A percentile compares a stretch with the other conserved stretches of the same genome.
Evolutionary conservation across 1,284 basidiomycete genomes (phyloP).

Genomic region (Rugosomyces carneus): DNA sequence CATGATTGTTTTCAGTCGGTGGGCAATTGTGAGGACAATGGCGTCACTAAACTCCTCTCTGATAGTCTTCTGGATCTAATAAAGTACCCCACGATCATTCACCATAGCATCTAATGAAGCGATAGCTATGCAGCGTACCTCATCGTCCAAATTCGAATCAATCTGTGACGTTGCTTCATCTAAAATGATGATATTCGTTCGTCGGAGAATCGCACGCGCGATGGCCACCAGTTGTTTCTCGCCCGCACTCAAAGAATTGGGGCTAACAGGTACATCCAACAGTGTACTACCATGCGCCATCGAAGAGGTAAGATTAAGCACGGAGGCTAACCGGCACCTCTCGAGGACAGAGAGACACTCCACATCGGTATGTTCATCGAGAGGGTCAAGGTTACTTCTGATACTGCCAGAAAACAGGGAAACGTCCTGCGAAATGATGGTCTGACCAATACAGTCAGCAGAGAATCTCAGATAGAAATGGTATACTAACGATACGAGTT

Average conservation of each 20-base stretch:
- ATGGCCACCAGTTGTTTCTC: constrained; percentile 79
- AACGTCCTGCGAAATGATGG: constrained; percentile 79
- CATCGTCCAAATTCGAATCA: constrained; percentile 65
- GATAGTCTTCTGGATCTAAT: constrained; percentile 79
- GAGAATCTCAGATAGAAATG: neutral
- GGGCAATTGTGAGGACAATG: constrained; percentile 82
- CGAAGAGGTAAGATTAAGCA: constrained; percentile 32
- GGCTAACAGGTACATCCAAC: constrained; percentile 63
- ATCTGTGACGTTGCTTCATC: constrained; percentile 82
- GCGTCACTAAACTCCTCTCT: constrained; percentile 67
- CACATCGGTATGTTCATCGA: constrained; percentile 52
- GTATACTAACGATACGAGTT: constrained; percentile 44
- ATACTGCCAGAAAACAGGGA: constrained; percentile 84
- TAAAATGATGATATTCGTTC: constrained; percentile 78
- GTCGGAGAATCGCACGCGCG: constrained; percentile 66
- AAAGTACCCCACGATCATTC: neutral
- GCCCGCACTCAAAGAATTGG: constrained; percentile 71
- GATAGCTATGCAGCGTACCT: constrained; percentile 31
- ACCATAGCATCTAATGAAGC: neutral
- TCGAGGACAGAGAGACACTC: constrained; percentile 64
- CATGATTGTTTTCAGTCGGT: constrained; percentile 65
- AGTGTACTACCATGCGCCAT: constrained; percentile 27
- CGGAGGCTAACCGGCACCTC: constrained; percentile 51
- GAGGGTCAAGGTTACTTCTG: constrained; percentile 73
- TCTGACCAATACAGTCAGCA: constrained; percentile 31